Conservation (phyloP, 306 rosid genomes). For the Benincasa hispida region DNA sequence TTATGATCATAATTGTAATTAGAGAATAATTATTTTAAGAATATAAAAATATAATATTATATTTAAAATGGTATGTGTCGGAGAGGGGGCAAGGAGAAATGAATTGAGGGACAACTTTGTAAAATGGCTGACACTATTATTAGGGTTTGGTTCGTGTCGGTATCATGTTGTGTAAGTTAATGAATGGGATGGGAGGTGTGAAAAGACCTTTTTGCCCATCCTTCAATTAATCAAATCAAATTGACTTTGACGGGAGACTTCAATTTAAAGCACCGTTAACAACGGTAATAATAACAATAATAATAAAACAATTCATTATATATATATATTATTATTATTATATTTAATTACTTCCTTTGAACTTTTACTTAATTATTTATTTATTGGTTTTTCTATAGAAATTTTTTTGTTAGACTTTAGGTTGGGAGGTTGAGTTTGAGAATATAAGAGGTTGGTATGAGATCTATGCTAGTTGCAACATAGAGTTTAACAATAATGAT, state of each 20-base stretch:
- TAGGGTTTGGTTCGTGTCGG: constrained; percentile 11
- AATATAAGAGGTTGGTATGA: too few relatives aligned
- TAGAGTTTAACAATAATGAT: too few relatives aligned
- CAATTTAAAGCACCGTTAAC: neutral
- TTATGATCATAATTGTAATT: neutral
- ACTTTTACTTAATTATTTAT: too few relatives aligned
- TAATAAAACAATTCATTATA: neutral
- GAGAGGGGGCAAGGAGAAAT: neutral
- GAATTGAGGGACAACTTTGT: neutral
- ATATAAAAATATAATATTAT: neutral
- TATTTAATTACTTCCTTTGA: too few relatives aligned
- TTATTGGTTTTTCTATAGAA: too few relatives aligned
- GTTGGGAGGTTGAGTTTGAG: too few relatives aligned
- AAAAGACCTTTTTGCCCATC: neutral
- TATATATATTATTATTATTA: neutral
- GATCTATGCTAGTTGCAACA: too few relatives aligned
- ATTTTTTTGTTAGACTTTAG: too few relatives aligned
- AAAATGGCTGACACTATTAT: neutral
- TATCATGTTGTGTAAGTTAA: neutral
- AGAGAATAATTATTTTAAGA: neutral
- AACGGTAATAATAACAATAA: neutral
- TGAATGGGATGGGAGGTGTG: neutral
- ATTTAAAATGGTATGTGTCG: neutral
- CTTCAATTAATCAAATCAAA: neutral
- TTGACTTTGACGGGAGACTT: neutral